A percentile compares a stretch with the other conserved stretches of the same genome.
These are phyloP conservation scores for Hebeloma cylindrosporum DNA, from an alignment of 768 basidiomycete species.

Conservation along the genomic window DNA sequence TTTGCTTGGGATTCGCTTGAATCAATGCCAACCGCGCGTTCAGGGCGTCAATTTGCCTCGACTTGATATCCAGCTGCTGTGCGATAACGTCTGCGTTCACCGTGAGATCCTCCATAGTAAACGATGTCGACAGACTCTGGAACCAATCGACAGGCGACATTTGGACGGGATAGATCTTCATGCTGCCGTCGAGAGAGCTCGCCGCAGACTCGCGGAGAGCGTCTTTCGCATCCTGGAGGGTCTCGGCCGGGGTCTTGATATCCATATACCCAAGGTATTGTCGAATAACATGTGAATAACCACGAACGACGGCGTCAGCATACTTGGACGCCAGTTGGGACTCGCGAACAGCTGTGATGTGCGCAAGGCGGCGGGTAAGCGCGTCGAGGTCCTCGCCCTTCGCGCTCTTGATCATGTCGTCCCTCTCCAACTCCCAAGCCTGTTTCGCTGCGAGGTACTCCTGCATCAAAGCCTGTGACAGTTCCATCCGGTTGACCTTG, in stretches of 20 bases:
- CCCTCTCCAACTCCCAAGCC: constrained; percentile 30
- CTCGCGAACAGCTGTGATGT: constrained; percentile 26
- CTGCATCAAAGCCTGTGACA: constrained; percentile 25
- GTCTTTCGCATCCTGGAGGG: constrained; percentile 28
- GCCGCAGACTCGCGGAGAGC: constrained; percentile 26
- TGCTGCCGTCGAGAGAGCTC: constrained; percentile 26
- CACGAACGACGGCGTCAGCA: constrained; percentile 29
- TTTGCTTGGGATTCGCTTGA: constrained; percentile 14
- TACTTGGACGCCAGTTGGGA: constrained; percentile 28
- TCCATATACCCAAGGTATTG: constrained; percentile 29
- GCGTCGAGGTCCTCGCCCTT: constrained; percentile 17
- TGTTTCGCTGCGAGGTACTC: constrained; percentile 29
- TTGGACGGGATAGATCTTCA: constrained; percentile 28
- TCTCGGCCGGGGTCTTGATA: constrained; percentile 22
- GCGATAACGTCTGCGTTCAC: constrained; percentile 23
- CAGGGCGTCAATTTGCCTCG: constrained; percentile 25
- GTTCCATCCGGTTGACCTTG: constrained; percentile 27
- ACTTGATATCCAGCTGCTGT: constrained; percentile 24
- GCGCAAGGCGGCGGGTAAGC: constrained; percentile 25
- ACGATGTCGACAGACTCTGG: constrained; percentile 26
- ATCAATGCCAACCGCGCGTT: constrained; percentile 21
- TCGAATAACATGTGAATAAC: constrained; percentile 26
- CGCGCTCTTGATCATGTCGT: constrained; percentile 23
- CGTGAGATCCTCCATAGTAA: constrained; percentile 29
- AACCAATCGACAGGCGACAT: constrained; percentile 30